Percentiles rank a stretch among this genome's conserved stretches.
phyloP scores from a whole-genome alignment of 495 filamentous ascomycete species.

The Penicillium longicatenatum region DNA sequence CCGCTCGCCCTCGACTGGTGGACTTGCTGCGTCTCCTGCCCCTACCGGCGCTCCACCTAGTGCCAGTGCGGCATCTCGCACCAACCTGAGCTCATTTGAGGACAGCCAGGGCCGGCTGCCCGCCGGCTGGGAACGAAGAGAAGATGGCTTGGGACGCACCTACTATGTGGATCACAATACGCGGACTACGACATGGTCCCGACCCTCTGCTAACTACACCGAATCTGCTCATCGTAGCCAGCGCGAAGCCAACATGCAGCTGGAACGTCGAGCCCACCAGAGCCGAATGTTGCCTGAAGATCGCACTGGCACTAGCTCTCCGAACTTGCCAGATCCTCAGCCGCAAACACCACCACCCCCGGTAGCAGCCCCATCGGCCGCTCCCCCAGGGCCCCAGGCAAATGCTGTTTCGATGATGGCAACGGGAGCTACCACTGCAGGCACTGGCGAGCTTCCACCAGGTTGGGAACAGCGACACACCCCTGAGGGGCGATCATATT shows the following conservation, averaged over 20 bases:
- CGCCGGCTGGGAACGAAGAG: constrained; percentile 91
- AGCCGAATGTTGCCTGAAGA: constrained; percentile 96
- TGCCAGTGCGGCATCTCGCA: constrained; percentile 44
- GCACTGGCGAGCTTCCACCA: constrained; percentile 91
- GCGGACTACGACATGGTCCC: constrained; percentile 91
- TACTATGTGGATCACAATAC: constrained; percentile 99
- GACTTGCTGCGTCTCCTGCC: constrained; percentile 31
- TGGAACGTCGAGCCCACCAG: constrained; percentile 90
- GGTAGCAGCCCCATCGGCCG: constrained; percentile 41
- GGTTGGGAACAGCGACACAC: constrained; percentile 97
- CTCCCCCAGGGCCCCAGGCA: constrained; percentile 40
- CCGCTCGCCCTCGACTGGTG: constrained; percentile 41
- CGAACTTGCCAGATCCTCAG: constrained; percentile 69
- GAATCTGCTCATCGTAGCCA: constrained; percentile 75
- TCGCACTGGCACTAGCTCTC: constrained; percentile 90
- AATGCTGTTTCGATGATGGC: constrained; percentile 84
- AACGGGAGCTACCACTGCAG: constrained; percentile 90
- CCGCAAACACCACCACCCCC: constrained; percentile 45
- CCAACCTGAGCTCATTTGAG: constrained; percentile 87
- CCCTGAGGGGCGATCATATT: constrained; percentile 91
- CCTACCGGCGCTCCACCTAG: constrained; percentile 43
- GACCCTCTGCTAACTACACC: constrained; percentile 80
- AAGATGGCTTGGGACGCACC: constrained; percentile 95
- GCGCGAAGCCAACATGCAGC: constrained; percentile 83
- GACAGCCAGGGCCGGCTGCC: constrained; percentile 91